Conservation (phyloP, 305 asterid species). For the Fraxinus xanthoxyloides region DNA sequence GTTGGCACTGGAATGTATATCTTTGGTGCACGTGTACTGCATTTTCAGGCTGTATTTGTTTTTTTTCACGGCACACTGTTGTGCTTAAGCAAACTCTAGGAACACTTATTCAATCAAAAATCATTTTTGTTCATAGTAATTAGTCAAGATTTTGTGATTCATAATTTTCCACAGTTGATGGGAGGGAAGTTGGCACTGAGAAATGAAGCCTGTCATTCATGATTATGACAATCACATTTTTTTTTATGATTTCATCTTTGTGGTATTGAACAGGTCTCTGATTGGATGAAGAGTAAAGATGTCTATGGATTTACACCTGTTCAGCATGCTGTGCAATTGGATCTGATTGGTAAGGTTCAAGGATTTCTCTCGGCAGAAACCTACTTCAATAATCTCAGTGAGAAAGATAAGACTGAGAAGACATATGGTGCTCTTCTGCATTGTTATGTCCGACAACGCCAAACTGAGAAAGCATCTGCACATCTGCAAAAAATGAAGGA, state of each 20-base stretch:
- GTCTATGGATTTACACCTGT: constrained; percentile 46
- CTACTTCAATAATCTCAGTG: constrained; percentile 58
- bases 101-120: not conserved
- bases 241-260: not conserved
- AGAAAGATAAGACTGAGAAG: constrained; percentile 57
- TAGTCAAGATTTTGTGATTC: not conserved
- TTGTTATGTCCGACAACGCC: constrained; percentile 63
- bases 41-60: not conserved
- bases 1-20: not conserved
- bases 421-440: constrained; percentile 82
- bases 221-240: not conserved
- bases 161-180: constrained; percentile 2
- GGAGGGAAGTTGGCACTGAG: not conserved
- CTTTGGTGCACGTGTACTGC: not conserved
- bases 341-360: constrained; percentile 70
- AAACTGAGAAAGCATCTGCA: constrained; percentile 45
- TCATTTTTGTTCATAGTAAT: not conserved
- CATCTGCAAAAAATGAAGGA: constrained; percentile 63
- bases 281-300: constrained; percentile 55
- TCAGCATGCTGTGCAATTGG: constrained; percentile 81
- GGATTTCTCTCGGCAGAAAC: constrained; percentile 61
- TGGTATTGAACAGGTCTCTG: constrained; percentile 48
- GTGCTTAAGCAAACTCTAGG: not conserved
- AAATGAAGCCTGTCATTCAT: not conserved
- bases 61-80: not conserved